Percentiles rank a stretch among this genome's conserved stretches.
These are phyloP conservation scores for Claviceps sp. DNA, from an alignment of 2,329 filamentous ascomycete species.

Conservation along the genomic window DNA sequence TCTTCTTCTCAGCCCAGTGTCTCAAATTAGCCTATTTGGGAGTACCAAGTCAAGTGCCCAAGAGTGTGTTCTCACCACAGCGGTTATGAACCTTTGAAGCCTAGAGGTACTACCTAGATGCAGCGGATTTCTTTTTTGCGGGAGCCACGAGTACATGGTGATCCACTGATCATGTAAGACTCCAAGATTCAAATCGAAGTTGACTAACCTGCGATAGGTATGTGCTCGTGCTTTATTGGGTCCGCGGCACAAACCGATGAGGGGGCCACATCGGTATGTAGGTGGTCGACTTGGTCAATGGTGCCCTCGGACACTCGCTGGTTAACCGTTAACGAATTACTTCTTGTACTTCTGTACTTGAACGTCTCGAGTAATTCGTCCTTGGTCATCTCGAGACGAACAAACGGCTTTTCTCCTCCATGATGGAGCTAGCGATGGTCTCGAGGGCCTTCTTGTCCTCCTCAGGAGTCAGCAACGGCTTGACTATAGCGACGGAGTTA, in stretches of 20 bases:
- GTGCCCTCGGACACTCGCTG: constrained; percentile 53
- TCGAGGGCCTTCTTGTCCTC: constrained; percentile 81
- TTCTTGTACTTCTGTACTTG: constrained; percentile 97
- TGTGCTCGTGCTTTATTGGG: constrained; percentile 27
- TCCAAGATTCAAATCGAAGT: too few relatives aligned
- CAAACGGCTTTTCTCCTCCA: constrained; percentile 94
- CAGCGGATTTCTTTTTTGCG: too few relatives aligned
- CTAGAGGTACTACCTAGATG: too few relatives aligned
- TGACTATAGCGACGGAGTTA: constrained; percentile 40
- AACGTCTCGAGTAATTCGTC: constrained; percentile 90
- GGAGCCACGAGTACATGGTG: too few relatives aligned
- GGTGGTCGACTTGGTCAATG: constrained; percentile 67
- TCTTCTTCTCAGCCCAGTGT: too few relatives aligned
- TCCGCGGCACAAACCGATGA: constrained; percentile 90
- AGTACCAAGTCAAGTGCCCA: too few relatives aligned
- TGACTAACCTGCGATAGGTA: too few relatives aligned
- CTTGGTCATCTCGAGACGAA: constrained; percentile 79
- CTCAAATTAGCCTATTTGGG: too few relatives aligned
- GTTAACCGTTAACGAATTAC: constrained; percentile 61
- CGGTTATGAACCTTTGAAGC: too few relatives aligned
- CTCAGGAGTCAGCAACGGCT: constrained; percentile 53
- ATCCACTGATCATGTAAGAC: too few relatives aligned
- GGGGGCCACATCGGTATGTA: constrained; percentile 85
- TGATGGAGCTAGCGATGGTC: constrained; percentile 64
- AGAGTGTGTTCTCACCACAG: too few relatives aligned